Conservation (phyloP, 345 rosid genomes). For the Salix purpurea region DNA sequence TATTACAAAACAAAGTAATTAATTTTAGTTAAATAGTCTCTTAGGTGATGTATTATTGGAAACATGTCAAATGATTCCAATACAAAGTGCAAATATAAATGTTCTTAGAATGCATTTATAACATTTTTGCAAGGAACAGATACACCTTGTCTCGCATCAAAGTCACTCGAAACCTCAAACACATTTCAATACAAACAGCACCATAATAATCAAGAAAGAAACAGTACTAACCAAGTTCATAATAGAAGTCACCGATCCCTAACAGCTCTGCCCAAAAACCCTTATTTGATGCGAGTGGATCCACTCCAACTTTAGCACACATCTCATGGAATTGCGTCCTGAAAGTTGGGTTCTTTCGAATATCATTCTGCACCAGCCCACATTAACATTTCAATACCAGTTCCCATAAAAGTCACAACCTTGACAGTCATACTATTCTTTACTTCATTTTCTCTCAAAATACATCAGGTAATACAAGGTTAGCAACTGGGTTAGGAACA, state of each 20-base stretch:
- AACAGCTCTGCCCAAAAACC: slow-evolving; percentile 96
- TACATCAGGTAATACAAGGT: neutral
- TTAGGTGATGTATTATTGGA: neutral
- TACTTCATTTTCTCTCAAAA: neutral
- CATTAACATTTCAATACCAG: slow-evolving; percentile 1
- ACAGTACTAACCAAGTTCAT: slow-evolving; percentile 66
- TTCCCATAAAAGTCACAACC: neutral
- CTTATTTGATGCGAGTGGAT: slow-evolving; percentile 88
- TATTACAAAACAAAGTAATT: neutral
- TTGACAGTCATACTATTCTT: neutral
- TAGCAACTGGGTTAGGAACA: neutral
- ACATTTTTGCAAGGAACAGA: neutral
- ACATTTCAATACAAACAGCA: neutral
- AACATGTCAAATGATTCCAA: neutral
- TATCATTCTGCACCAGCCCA: slow-evolving; percentile 59
- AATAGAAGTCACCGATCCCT: slow-evolving; percentile 97
- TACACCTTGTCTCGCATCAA: neutral
- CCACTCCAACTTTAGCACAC: slow-evolving; percentile 96
- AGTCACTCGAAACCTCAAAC: neutral
- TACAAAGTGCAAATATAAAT: neutral
- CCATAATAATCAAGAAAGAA: neutral
- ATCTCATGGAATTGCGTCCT: slow-evolving; percentile 78
- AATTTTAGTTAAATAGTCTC: neutral
- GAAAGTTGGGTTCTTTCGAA: slow-evolving; percentile 71
- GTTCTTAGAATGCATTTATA: neutral